phyloP scores from a whole-genome alignment of 805 yeast species.

The Cyberlindnera maritima region DNA sequence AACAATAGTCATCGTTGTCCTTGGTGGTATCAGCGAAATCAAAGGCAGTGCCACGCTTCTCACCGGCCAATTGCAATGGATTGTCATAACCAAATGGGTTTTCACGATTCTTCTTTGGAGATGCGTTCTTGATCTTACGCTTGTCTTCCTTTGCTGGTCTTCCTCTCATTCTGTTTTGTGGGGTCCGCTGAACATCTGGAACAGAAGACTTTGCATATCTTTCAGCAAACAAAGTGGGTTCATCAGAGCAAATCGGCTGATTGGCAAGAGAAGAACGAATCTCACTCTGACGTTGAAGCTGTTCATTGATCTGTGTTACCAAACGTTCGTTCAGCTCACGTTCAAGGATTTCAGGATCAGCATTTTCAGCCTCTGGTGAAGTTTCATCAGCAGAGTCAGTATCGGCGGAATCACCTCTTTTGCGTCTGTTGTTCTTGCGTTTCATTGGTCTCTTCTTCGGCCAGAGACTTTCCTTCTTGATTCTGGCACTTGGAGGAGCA shows the following conservation, averaged over 20 bases:
- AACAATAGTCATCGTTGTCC: slow-evolving; percentile 83
- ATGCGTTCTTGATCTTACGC: slow-evolving; percentile 28
- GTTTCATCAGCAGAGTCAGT: slow-evolving; percentile 5
- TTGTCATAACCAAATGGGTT: slow-evolving; percentile 45
- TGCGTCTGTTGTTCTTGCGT: slow-evolving; percentile 19
- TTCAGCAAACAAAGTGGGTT: background rate
- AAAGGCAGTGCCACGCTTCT: slow-evolving; percentile 30
- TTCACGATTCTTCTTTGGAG: slow-evolving; percentile 32
- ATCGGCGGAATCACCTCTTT: slow-evolving; percentile 18
- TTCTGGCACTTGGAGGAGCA: slow-evolving; percentile 59
- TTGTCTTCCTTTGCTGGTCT: slow-evolving; percentile 14
- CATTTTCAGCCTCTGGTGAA: slow-evolving; percentile 7
- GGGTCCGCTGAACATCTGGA: background rate
- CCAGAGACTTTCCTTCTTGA: slow-evolving; percentile 56
- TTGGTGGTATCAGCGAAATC: slow-evolving; percentile 32
- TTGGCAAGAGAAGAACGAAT: slow-evolving; percentile 13
- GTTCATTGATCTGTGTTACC: slow-evolving; percentile 20
- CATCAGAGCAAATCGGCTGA: slow-evolving; percentile 1
- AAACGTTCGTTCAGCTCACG: slow-evolving; percentile 5
- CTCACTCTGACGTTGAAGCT: slow-evolving; percentile 22
- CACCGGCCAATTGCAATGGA: slow-evolving; percentile 30
- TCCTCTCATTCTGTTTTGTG: slow-evolving; percentile 11
- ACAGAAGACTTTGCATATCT: background rate
- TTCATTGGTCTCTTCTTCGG: slow-evolving; percentile 34
- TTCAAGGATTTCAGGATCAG: slow-evolving; percentile 15